Base-by-base conservation (phyloP, 1,139 yeast species). In the Sugiyamaella neomexicana region DNA sequence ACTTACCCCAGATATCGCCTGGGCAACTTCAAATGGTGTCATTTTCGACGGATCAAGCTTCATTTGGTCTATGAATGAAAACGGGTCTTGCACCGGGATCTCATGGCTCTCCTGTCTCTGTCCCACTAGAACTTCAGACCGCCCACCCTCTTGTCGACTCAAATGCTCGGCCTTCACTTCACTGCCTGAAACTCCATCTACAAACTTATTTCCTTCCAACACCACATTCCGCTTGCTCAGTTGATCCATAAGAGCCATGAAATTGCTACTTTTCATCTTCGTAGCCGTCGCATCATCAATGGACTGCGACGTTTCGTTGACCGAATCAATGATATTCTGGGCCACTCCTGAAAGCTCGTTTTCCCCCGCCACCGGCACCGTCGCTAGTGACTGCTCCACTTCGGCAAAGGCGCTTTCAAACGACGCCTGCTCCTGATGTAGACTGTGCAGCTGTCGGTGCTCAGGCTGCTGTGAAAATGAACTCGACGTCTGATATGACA, bases 231-330 rank as follows among this genome's bases (percentile, higher is more conserved):
- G 62, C 41, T 66, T 66, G 25, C 72, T 62, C 13, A 74, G 62
- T 51, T 70, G 66, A 38, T 66, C 66, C 77, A 74, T 73, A 40
- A 74, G 63, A n/a, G 67, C 63, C 67, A 74, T 64, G 57, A 74
- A 74, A 38, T 70, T 65, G 45, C 75, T 70, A 49, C 66, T 64
- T 52, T 66, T 61, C 58, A 74, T 68, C 56, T 74, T 74, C 38
- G 64, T 63, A 13, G 66, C 58, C n/a, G 64, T 62, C 8, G 54
- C 34, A 17, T 29, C 25, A 13, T 40, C 46, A 8, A 37, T 39
- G n/a, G 46, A 37, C 10, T 38, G 40, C 9, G 59, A 50, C 10
- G 44, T 16, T n/a, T 55, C 51, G 13, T 52, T 40, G 25, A 53
- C 53, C 31, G 55, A 53, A 31, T 58, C 46, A 4, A 70, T 62